These are phyloP conservation scores for Stephanodiscus minutulus DNA, from an alignment of 108 stramenopile species.

Conservation along the genomic window DNA sequence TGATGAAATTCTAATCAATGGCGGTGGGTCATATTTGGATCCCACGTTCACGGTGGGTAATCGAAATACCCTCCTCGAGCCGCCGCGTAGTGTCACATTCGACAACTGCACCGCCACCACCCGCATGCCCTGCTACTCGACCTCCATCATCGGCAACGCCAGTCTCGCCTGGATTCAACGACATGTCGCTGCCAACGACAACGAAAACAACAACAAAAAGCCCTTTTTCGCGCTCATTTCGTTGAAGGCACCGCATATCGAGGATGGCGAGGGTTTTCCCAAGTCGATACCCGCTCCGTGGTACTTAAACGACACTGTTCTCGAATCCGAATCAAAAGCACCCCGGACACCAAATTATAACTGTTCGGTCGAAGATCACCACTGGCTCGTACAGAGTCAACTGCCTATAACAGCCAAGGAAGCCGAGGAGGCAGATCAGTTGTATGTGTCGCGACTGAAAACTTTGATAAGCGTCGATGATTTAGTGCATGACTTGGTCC, in stretches of 20 bases:
- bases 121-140: slow-evolving; percentile 43
- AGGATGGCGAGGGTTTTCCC: slow-evolving; percentile 47
- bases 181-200: slow-evolving; percentile 7
- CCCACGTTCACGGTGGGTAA: slow-evolving; percentile 32
- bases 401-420: slow-evolving; percentile 21
- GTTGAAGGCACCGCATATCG: slow-evolving; percentile 55
- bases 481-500: slow-evolving; percentile 39
- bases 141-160: slow-evolving; percentile 53
- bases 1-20: slow-evolving; percentile 48
- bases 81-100: slow-evolving; percentile 4
- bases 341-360: slow-evolving; percentile 61
- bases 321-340: slow-evolving; percentile 29
- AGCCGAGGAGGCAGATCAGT: slow-evolving; percentile 29
- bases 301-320: slow-evolving; percentile 33
- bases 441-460: slow-evolving; percentile 44
- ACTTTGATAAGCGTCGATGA: slow-evolving; percentile 53
- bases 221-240: slow-evolving; percentile 53
- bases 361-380: slow-evolving; percentile 19
- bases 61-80: background rate
- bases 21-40: slow-evolving; percentile 39
- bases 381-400: slow-evolving; percentile 44
- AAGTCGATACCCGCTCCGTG: slow-evolving; percentile 52
- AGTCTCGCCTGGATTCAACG: slow-evolving; percentile 45
- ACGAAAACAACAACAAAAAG: background rate
- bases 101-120: slow-evolving; percentile 38